These are phyloP conservation scores for Fraxinus excelsior DNA, from an alignment of 257 asterid species.

Conservation along the genomic window DNA sequence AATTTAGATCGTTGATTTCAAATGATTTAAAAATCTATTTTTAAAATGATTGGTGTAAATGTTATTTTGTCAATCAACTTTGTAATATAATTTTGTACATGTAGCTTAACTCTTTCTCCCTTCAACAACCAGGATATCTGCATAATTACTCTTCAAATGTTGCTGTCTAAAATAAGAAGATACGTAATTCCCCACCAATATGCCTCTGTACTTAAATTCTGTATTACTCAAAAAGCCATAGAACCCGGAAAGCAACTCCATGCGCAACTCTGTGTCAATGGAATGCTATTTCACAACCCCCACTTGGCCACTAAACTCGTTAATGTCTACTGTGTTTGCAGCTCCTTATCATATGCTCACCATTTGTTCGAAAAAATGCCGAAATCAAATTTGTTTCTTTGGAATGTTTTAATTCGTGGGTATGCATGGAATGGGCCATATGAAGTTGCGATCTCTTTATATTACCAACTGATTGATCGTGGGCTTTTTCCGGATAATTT, in stretches of 20 bases:
- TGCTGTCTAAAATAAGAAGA: background rate
- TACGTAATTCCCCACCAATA: conserved; percentile 25
- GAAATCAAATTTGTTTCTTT: conserved; percentile 50
- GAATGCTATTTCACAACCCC: conserved; percentile 29
- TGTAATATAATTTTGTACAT: no score
- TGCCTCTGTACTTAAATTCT: conserved; percentile 46
- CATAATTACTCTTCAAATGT: conserved; percentile 10
- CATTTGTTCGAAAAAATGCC: conserved; percentile 60
- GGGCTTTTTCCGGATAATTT: conserved; percentile 58
- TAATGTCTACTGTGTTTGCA: conserved; percentile 46
- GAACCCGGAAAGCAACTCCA: conserved; percentile 65
- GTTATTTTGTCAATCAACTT: no score
- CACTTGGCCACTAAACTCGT: conserved; percentile 58
- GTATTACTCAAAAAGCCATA: conserved; percentile 40
- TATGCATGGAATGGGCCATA: conserved; percentile 70
- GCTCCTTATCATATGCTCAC: conserved; percentile 42
- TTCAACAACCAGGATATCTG: background rate
- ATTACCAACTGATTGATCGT: conserved; percentile 43
- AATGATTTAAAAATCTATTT: no score
- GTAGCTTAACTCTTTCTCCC: no score
- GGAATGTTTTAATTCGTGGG: conserved; percentile 68
- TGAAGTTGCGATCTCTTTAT: conserved; percentile 44
- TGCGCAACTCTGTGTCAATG: conserved; percentile 43
- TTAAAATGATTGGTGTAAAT: no score
- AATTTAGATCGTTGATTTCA: no score